Percentiles rank a stretch among this genome's conserved stretches.
Evolutionary conservation across 345 rosid genomes (phyloP).

Genomic region (Bruguiera gymnorhiza): DNA sequence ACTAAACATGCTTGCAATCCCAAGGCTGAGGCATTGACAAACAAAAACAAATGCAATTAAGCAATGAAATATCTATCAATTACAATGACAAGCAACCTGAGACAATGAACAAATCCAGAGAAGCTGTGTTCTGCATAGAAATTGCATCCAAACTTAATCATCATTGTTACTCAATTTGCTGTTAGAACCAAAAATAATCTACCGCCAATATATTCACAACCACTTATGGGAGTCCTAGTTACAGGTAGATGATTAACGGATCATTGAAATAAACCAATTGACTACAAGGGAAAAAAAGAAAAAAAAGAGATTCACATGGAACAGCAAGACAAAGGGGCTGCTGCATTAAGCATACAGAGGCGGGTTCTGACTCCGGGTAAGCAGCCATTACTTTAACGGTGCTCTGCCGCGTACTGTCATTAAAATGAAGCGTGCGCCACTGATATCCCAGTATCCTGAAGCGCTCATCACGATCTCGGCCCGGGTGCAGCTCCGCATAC

Average conservation of each 20-base stretch:
- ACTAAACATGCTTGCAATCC: no score
- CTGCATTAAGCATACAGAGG: conserved; percentile 61
- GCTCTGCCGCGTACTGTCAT: conserved; percentile 77
- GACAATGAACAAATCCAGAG: not conserved
- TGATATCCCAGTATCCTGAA: conserved; percentile 77
- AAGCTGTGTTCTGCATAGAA: not conserved
- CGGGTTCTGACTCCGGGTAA: conserved; percentile 43
- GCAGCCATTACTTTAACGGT: conserved; percentile 88
- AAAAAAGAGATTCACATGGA: conserved; percentile 51
- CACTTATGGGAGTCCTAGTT: no score
- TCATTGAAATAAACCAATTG: not conserved
- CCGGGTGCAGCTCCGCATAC: conserved; percentile 41
- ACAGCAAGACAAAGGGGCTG: conserved; percentile 80
- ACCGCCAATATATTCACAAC: no score
- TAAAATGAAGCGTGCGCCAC: conserved; percentile 85
- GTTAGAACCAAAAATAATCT: no score
- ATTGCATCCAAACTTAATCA: no score
- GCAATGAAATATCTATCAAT: not conserved
- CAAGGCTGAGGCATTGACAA: no score
- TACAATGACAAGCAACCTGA: not conserved
- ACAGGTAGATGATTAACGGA: not conserved
- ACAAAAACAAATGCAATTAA: not conserved
- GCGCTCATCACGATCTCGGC: conserved; percentile 20
- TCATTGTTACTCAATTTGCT: no score
- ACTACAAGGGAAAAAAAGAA: not conserved